A percentile compares a stretch with the other conserved stretches of the same genome.
Conservation (phyloP, 257 asterid genomes). For the Salvia rosmarinus region DNA sequence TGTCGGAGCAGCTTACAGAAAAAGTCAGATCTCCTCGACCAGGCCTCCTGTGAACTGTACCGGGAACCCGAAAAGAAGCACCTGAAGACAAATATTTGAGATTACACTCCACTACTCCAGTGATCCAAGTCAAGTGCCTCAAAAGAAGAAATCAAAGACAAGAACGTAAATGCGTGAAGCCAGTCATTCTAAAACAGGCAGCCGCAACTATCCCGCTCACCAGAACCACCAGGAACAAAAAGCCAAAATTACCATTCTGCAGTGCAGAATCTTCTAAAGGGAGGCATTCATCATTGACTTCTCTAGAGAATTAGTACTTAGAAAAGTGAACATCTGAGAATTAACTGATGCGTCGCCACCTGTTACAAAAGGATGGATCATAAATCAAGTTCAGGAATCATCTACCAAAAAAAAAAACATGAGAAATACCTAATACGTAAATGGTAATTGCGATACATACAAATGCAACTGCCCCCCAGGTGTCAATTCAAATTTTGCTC, state of each 20-base stretch:
- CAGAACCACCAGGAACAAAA: not conserved
- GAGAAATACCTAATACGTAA: conserved; percentile 50
- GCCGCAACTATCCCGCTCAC: not conserved
- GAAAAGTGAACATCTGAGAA: conserved; percentile 49
- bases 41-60: conserved; percentile 90
- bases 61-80: conserved; percentile 41
- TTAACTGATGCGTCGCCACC: conserved; percentile 79
- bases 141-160: conserved; percentile 3
- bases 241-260: conserved; percentile 47
- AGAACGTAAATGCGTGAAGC: not conserved
- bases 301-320: conserved; percentile 37
- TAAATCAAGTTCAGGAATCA: conserved; percentile 15
- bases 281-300: conserved; percentile 26
- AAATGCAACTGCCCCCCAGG: conserved; percentile 73
- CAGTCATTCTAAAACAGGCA: not conserved
- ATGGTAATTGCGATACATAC: conserved; percentile 87
- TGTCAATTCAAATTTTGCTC: conserved; percentile 52
- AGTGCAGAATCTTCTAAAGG: conserved; percentile 33
- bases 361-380: conserved; percentile 13
- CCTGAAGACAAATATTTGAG: conserved; percentile 32
- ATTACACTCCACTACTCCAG: not conserved
- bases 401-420: not conserved
- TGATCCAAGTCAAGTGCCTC: conserved; percentile 24
- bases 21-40: conserved; percentile 95
- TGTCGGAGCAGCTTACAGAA: conserved; percentile 97